Percentiles rank a stretch among this genome's conserved stretches.
Evolutionary conservation across 2,329 filamentous ascomycete genomes (phyloP).

Genomic region (Dothistroma septosporum): DNA sequence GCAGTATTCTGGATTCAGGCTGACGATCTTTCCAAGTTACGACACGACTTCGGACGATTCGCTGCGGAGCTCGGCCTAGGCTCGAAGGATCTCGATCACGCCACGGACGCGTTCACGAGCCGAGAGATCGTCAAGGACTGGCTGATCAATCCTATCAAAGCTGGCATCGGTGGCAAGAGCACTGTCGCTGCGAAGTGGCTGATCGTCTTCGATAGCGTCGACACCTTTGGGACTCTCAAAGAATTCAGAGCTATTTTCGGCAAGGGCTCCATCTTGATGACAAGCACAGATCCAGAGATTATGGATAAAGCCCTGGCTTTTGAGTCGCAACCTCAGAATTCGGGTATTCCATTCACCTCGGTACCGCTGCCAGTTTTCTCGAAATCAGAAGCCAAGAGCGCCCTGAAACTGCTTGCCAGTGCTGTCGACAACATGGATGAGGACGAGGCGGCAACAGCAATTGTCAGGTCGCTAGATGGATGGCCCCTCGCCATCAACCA

Average conservation of each 20-base stretch:
- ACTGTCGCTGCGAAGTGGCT: constrained; percentile 4
- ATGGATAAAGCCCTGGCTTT: neutral
- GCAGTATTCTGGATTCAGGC: constrained; percentile 9
- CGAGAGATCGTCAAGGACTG: constrained; percentile 2
- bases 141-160: constrained; percentile 2
- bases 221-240: neutral
- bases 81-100: neutral
- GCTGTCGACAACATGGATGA: neutral
- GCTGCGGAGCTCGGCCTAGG: constrained; percentile 2
- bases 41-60: constrained; percentile 1
- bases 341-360: too few relatives aligned
- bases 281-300: neutral
- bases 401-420: neutral
- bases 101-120: constrained; percentile 3
- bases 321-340: too few relatives aligned
- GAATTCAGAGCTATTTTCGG: constrained; percentile 4
- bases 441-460: neutral
- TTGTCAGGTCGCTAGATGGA: neutral
- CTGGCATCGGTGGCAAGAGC: too few relatives aligned
- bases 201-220: constrained; percentile 8
- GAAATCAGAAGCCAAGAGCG: too few relatives aligned
- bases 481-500: constrained; percentile 11
- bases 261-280: constrained; percentile 8
- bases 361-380: too few relatives aligned
- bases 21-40: constrained; percentile 7